Percentiles rank a stretch among this genome's conserved stretches.
Evolutionary conservation across 2,329 filamentous ascomycete genomes (phyloP).

Genomic region (Exophiala bonariae): DNA sequence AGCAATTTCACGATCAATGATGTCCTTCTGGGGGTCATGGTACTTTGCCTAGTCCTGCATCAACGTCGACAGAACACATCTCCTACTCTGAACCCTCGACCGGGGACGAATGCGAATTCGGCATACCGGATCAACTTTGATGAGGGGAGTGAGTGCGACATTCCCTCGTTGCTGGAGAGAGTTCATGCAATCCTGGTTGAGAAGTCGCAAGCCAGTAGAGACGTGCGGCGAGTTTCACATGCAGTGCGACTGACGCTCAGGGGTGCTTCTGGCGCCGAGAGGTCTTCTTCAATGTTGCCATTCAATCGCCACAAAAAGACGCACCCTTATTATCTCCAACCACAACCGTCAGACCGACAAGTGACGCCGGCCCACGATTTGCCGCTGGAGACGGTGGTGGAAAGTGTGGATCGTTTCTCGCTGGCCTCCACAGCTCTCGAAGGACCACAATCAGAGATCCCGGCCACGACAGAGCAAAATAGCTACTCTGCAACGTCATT

Average conservation of each 20-base stretch:
- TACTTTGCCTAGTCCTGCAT: slow-evolving; percentile 52
- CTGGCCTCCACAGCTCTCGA: slow-evolving; percentile 5
- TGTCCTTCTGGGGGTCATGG: slow-evolving; percentile 62
- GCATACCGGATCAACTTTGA: slow-evolving; percentile 4
- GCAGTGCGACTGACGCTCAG: slow-evolving; percentile 23
- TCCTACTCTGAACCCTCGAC: too few relatives aligned
- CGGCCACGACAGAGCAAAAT: too few relatives aligned
- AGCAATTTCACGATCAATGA: slow-evolving; percentile 60
- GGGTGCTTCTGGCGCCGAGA: not conserved
- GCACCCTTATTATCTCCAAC: not conserved
- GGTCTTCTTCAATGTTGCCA: not conserved
- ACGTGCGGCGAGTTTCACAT: slow-evolving; percentile 23
- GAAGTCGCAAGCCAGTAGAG: slow-evolving; percentile 19
- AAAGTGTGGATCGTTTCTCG: not conserved
- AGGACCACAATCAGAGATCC: slow-evolving; percentile 4
- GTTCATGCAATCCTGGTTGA: slow-evolving; percentile 23
- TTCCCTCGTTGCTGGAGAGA: slow-evolving; percentile 15
- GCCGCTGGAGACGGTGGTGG: too few relatives aligned
- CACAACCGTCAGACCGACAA: not conserved
- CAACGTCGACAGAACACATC: slow-evolving; percentile 3
- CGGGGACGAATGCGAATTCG: slow-evolving; percentile 4
- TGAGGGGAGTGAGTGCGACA: slow-evolving; percentile 13
- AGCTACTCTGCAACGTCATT: slow-evolving; percentile 10
- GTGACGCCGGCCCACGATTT: not conserved
- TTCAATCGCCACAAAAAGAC: not conserved